Percentiles rank a stretch among this genome's conserved stretches.
These are phyloP conservation scores for Microbotryomycetes sp. DNA, from an alignment of 1,284 basidiomycete genomes.

Conservation along the genomic window DNA sequence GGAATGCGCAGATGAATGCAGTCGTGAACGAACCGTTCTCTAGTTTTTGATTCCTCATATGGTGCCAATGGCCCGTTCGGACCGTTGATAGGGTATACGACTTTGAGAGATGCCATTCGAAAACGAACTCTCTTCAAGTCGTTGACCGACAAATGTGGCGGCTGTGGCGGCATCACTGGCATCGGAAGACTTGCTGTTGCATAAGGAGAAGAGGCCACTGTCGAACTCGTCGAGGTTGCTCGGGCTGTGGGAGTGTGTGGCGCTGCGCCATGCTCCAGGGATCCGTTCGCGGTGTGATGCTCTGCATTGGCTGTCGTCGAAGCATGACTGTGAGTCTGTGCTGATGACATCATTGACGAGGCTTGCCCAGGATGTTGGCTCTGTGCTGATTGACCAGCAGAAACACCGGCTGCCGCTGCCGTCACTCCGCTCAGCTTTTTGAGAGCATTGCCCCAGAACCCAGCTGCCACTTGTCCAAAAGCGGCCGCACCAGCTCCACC, in stretches of 20 bases:
- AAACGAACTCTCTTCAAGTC: constrained; percentile 38
- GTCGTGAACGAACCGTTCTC: constrained; percentile 11
- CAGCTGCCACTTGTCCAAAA: constrained; percentile 11
- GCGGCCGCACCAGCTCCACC: constrained; percentile 12
- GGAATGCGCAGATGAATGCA: constrained; percentile 6
- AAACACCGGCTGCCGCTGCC: neutral
- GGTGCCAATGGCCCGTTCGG: constrained; percentile 19
- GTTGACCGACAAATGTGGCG: constrained; percentile 27
- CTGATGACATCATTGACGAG: neutral
- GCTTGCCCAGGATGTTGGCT: neutral
- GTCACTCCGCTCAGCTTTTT: constrained; percentile 20
- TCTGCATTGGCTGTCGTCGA: neutral
- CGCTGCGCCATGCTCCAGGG: neutral
- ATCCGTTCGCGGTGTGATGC: neutral
- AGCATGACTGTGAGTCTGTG: neutral
- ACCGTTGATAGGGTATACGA: constrained; percentile 39
- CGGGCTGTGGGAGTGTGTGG: constrained; percentile 1
- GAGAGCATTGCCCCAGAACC: constrained; percentile 23
- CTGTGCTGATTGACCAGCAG: neutral
- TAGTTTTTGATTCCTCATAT: constrained; percentile 25
- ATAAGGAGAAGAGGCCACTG: constrained; percentile 1
- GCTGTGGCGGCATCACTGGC: constrained; percentile 1
- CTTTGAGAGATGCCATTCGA: constrained; percentile 37
- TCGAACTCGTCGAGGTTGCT: neutral
- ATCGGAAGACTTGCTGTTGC: constrained; percentile 1